Percentiles rank a stretch among this genome's conserved stretches.
These are phyloP conservation scores for Porpolomopsis calyptriformis DNA, from an alignment of 768 basidiomycete genomes.

Conservation along the genomic window DNA sequence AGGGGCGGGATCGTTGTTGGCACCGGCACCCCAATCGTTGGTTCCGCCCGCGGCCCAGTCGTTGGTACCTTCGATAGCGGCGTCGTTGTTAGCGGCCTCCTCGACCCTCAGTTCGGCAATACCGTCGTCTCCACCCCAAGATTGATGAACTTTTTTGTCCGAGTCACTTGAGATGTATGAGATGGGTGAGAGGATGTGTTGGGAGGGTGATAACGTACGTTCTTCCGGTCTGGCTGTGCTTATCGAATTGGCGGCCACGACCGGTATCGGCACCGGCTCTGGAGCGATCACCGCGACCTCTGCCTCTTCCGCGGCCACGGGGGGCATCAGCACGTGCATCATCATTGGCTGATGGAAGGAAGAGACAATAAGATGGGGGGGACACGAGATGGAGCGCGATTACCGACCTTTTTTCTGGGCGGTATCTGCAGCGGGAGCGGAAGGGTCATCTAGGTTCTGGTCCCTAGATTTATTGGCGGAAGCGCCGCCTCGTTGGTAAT, in stretches of 20 bases:
- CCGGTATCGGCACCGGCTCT: conserved; percentile 39
- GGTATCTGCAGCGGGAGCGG: conserved; percentile 17
- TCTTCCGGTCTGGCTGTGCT: conserved; percentile 78
- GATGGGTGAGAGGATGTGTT: conserved; percentile 10
- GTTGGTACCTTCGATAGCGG: conserved; percentile 29
- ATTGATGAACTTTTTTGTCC: conserved; percentile 88
- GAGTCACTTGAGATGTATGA: conserved; percentile 54
- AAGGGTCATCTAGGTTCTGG: conserved; percentile 29
- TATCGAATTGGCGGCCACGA: conserved; percentile 73
- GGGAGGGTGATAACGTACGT: conserved; percentile 37
- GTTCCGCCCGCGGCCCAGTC: not conserved
- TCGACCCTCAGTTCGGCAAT: conserved; percentile 75
- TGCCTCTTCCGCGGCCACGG: conserved; percentile 34
- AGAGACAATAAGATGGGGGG: conserved; percentile 5
- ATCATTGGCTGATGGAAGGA: conserved; percentile 21
- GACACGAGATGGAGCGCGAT: conserved; percentile 1
- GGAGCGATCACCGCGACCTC: conserved; percentile 42
- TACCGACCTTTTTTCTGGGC: conserved; percentile 30
- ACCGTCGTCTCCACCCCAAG: conserved; percentile 92
- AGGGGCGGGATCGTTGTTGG: conserved; percentile 32
- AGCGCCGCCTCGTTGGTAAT: conserved; percentile 54
- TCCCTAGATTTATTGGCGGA: conserved; percentile 28
- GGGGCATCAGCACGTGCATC: conserved; percentile 37
- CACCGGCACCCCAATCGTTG: conserved; percentile 37
- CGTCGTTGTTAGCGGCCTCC: conserved; percentile 63